phyloP scores from a whole-genome alignment of 768 basidiomycete species.

The Amanita molliuscula region DNA sequence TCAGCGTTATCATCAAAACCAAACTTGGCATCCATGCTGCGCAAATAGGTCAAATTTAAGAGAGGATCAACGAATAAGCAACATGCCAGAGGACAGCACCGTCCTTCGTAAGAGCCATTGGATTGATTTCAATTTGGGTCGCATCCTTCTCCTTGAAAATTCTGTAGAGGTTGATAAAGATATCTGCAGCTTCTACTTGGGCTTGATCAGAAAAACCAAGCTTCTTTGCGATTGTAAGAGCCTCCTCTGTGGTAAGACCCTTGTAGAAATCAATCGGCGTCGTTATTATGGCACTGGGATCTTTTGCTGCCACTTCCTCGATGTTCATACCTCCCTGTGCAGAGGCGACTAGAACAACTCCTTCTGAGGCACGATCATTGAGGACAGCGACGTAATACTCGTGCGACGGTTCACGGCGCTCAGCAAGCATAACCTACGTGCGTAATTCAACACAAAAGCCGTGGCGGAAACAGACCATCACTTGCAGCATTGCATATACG shows the following conservation, averaged over 20 bases:
- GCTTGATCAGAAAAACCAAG: constrained; percentile 77
- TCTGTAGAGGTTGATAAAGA: constrained; percentile 89
- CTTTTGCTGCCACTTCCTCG: constrained; percentile 96
- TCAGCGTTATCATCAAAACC: constrained; percentile 99
- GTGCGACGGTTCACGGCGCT: constrained; percentile 85
- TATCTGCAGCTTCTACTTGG: constrained; percentile 81
- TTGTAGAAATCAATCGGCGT: constrained; percentile 81
- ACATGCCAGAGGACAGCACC: constrained; percentile 87
- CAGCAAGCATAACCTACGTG: constrained; percentile 90
- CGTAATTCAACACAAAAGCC: not conserved
- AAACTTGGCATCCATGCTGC: constrained; percentile 98
- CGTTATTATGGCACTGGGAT: constrained; percentile 91
- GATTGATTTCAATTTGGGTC: constrained; percentile 99
- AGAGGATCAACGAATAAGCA: not conserved
- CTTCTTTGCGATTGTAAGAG: constrained; percentile 72
- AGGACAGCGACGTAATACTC: constrained; percentile 98
- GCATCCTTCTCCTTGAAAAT: constrained; percentile 99
- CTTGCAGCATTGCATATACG: constrained; percentile 90
- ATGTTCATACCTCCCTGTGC: constrained; percentile 99
- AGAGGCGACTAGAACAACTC: constrained; percentile 89
- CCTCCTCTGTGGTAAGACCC: constrained; percentile 66
- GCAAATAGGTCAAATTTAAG: not conserved
- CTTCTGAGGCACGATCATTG: constrained; percentile 84
- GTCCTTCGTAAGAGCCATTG: constrained; percentile 85
- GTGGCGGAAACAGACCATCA: constrained; percentile 9